Base-by-base conservation (phyloP, 169 alveolate genomes). In the Eimeria necatrix region DNA sequence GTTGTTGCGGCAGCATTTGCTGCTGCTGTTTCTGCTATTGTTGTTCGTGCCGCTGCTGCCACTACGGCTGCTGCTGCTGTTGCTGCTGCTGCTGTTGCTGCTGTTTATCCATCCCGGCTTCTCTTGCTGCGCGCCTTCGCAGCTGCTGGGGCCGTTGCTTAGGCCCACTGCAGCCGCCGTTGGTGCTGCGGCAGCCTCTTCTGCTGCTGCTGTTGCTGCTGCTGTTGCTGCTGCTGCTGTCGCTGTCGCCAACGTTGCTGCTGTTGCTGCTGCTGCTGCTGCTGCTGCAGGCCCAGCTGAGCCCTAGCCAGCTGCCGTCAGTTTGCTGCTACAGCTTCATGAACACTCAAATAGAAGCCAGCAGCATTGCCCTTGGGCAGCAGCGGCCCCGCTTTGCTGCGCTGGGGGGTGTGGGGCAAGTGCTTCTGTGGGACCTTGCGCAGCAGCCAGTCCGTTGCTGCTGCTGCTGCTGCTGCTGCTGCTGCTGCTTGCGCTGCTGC, bases 341-440 rank as follows among this genome's bases (percentile, higher is more conserved):
- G 49, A 86, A 86, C 68, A 14, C 93, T 26, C 70, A 73, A 18
- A 3, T 24, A n/a, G 93, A 86, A 22, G 46, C 49, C n/a, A 4
- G 56, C 18, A 24, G 60, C 20, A 24, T 73, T 83, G 81, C 93
- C 49, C 46, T 86, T 51, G 70, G 93, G 32, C 59, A 60, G 22
- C 49, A 53, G 48, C 60, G 46, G 10, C 8, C 61, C 46, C 26
- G 51, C 14, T 46, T 86, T 6, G 68, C 70, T 74, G 93, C 93
- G 46, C 32, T 86, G 46, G 93, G 93, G 4, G 93, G 93, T 4
- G 93, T 56, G 16, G 93, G 93, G 64, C 81, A 86, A 41, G 64
- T 86, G 18, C 93, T 59, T 41, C 83, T 86, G 64, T 86, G 93
- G 93, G 68, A 86, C 51, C 68, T 86, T 18, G 81, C 70, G 52